Evolutionary conservation across 1,284 basidiomycete species (phyloP), one percentile per base, ranked within the genome.

Genomic region (Moesziomyces sp.): DNA sequence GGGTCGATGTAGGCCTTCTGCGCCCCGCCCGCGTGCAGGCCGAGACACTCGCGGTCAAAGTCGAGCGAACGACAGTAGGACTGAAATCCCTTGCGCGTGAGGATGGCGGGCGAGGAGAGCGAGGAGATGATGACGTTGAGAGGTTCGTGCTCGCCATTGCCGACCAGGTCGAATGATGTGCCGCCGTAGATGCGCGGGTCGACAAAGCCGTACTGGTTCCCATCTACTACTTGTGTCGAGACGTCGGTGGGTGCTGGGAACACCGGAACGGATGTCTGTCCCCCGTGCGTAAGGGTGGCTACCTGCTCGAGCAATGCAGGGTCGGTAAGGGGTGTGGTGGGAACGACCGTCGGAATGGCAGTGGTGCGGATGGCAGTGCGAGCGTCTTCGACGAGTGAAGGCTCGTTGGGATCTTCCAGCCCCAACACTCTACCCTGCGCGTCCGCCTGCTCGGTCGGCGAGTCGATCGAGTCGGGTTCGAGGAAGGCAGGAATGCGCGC

Each of bases 41-140:
- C 82, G 6, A 83, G 65, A 46, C 82, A 83, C 28, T 82, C 81
- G 21, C 76, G 68, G 40, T 82, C 82, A 50, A 79, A 83, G n/a
- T 80, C 67, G 35, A 83, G 58, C 11, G 77, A 72, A 3, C 77
- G 71, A 23, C 21, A 45, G 59, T 73, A 83, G 16, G 74, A 64
- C 42, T 83, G 64, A 23, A 83, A 77, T 1, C 81, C 81, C 52
- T 80, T 78, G 0, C 67, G 46, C 0, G 72, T 65, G 11, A 83
- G 70, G 42, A 83, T 56, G 16, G 56, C 47, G 9, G 67, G 51
- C 4, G 76, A 76, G 42, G 78, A 80, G n/a, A 44, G 48, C 13
- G 72, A 64, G 6, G 76, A 77, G 47, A 83, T 57, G 52, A 83
- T 81, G 48, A 79, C 58, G 58, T 83, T 83, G 50, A 83, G 53